phyloP scores from a whole-genome alignment of 2,329 filamentous ascomycete genomes.

The Ceratocystis cubensis region DNA sequence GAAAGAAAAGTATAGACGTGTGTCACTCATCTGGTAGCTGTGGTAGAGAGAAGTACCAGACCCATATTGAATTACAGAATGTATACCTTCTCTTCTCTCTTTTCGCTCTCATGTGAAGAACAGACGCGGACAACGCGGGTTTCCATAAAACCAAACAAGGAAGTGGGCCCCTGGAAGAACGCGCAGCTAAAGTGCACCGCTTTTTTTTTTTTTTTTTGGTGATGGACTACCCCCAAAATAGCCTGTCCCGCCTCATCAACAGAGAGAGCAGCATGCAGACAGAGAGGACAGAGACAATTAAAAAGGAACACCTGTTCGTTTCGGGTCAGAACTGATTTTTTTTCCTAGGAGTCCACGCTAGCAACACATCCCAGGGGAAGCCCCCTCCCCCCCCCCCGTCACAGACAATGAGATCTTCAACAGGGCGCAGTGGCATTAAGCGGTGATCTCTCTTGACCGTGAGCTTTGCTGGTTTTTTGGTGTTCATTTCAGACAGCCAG shows the following conservation, averaged over 20 bases:
- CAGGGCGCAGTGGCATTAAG: neutral
- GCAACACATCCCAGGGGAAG: neutral
- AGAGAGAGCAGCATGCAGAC: no score
- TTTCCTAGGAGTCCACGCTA: neutral
- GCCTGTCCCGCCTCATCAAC: no score
- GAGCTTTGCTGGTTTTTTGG: no score
- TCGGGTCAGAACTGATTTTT: neutral
- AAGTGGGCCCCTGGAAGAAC: conserved; percentile 16
- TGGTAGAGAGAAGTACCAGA: neutral
- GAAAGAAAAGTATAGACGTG: no score
- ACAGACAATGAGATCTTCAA: conserved; percentile 4
- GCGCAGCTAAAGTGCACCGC: conserved; percentile 13
- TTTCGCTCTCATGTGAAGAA: conserved; percentile 20
- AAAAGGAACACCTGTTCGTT: conserved; percentile 10
- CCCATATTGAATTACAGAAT: no score
- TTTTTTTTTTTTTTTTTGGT: neutral
- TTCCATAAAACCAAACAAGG: neutral
- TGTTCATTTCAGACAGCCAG: neutral
- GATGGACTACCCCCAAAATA: neutral
- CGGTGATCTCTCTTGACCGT: neutral
- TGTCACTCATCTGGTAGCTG: no score
- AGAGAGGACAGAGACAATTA: neutral
- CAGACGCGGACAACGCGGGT: conserved; percentile 24
- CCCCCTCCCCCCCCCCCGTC: neutral
- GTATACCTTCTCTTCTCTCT: no score